Base-by-base conservation (phyloP, 345 rosid genomes). In the Gossypium stocksii region DNA sequence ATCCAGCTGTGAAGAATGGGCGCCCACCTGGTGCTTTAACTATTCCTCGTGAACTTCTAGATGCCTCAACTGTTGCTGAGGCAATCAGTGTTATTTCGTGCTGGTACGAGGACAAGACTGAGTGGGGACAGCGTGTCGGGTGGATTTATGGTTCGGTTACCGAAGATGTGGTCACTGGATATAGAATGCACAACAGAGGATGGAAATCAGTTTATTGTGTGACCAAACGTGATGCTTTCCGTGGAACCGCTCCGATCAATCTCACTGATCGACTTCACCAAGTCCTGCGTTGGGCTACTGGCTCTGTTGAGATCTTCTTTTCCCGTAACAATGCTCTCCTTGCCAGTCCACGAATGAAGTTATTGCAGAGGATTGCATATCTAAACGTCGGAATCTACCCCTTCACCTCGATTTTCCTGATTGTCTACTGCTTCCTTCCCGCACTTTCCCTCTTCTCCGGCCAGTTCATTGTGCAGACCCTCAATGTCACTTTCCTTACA, bases 61-160 rank as follows among this genome's bases (percentile, higher is more conserved):
- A 92, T 70, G 98, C 98, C 1, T 80, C 97, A 11, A 90, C 97
- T 2, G 97, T 94, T 80, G 97, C 98, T 0, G 98, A 94, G 87
- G 97, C 98, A 45, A 92, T 94, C 59, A 92, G 93, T 70, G 98
- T 94, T 54, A 92, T 94, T 77, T 94, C 98, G 25, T 94, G 98
- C 82, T 94, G 98, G 98, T 94, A 94, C 29, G 98, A 94, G 82
- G 98, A 94, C 74, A 94, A 94, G 83, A 94, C 98, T 3, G 97
- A 92, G 81, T 94, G 98, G 98, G 98, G 98, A 15, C 79, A 85
- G 0, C 91, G 98, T 17, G 84, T 91, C 5, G 97, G 98, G 12
- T 94, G 98, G 98, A 94, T 94, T 81, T 94, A 94, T 59, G 98
- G 98, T 51, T 94, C 98, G 10, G 97, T 94, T 34, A 94, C 98